Evolutionary conservation across 2,329 filamentous ascomycete genomes (phyloP), one percentile per base, ranked within the genome.

Genomic region (Alternaria tenuissima): DNA sequence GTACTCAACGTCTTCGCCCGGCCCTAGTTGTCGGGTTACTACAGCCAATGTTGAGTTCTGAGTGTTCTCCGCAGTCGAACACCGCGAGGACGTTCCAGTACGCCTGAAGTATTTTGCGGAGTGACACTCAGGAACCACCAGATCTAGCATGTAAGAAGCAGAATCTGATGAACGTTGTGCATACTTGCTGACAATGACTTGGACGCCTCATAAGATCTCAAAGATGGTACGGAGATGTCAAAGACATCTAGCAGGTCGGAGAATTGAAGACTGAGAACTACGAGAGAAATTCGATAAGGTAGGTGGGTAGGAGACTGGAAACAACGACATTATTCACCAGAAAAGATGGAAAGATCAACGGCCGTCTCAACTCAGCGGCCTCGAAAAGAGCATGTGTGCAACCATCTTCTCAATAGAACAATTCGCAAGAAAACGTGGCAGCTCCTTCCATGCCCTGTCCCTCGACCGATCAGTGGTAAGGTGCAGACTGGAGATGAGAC

Each of bases 61-160:
- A 0, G 11, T 16, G 0, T 36, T 16, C 14, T 16, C 32, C 0
- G 6, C 32, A 16, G 32, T 36, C 0, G 5, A 12, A 36, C 5
- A 36, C 5, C 14, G 6, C 32, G 12, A 36, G 5, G 0, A 16
- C 14, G 12, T 14, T 14, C 5, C 12, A 36, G 32, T 36, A 12
- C 6, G 12, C 1, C 14, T 36, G 5, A 1, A 6, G 12, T 3
- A 0, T 1, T 30, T 30, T 30, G 8, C 8, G 0, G 8, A 30
- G 0, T 0, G 9, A 11, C 28, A 30, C 28, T 11, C 8, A 30
- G 8, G 28, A 30, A 30, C 0, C 28, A 30, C 28, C 28, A 30
- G 0, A 11, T 30, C 28, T 30, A 11, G 28, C 28, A 30, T 0
- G 0, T 30, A 11, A 30, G 28, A 30, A 30, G 9, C 11, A 0